Evolutionary conservation across 305 asterid genomes (phyloP), one percentile per base, ranked within the genome.

Genomic region (Solanum hybrid): DNA sequence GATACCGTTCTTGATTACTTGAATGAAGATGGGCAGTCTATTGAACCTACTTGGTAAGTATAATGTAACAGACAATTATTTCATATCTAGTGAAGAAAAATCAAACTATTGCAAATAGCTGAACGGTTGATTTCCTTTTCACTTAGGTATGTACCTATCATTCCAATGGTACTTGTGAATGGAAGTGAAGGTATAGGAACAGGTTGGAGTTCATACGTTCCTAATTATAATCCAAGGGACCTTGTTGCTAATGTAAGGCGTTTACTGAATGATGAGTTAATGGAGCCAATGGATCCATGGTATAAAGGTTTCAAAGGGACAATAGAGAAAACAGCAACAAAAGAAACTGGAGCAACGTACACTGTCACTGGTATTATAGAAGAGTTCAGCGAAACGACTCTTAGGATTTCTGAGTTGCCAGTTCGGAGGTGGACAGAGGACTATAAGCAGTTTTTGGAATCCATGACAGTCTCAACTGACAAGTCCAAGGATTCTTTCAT

Each of bases 161-260:
- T 98, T 90, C 99, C 99, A 34, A 88, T 90, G 94, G 99, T 96
- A 88, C 92, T 98, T 29, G 98, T 98, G 66, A 98, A 98, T 93
- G 99, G 99, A 71, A 95, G 99, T 93, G 99, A 98, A 94, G 99
- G 99, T 82, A 98, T 98, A 77, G 99, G 99, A 81, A 96, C 99
- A 36, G 98, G 98, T 42, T 98, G 99, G 99, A 98, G 99, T 92
- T 86, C 99, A 17, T 96, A 87, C 56, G 89, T 98, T 38, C 99
- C 99, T 9, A 97, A 98, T 91, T 98, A 98, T 79, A 96, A 98
- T 89, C 99, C 99, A 42, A 91, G 95, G 40, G 98, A 98, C 90
- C 95, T 97, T 84, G 92, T 98, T 26, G 94, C 94, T 24, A 98
- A 98, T 89, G 90, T 97, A 88, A 95, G 93, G 92, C 95, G 89